These are phyloP conservation scores for Neonectria sp. DNA, from an alignment of 2,329 filamentous ascomycete genomes.

Conservation along the genomic window DNA sequence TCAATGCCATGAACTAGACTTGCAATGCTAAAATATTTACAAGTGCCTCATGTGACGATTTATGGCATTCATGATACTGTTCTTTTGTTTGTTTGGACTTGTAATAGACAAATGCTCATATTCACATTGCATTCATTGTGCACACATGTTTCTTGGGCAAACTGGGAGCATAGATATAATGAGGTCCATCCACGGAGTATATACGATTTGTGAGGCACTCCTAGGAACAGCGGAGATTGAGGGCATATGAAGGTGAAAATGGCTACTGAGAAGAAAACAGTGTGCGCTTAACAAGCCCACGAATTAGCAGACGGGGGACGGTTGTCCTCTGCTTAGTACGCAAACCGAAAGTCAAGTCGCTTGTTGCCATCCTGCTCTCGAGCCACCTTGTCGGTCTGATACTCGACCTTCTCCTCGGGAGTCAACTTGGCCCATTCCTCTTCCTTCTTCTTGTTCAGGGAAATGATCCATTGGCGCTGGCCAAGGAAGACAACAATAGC, in stretches of 20 bases:
- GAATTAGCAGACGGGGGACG: not conserved
- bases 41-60: too few species aligned
- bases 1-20: too few species aligned
- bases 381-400: constrained; percentile 61
- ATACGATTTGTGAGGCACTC: not conserved
- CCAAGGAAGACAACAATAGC: constrained; percentile 65
- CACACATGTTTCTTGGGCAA: not conserved
- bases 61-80: too few species aligned
- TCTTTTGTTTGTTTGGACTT: too few species aligned
- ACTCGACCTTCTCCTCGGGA: constrained; percentile 59
- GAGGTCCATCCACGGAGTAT: not conserved
- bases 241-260: not conserved
- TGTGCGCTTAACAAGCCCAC: not conserved
- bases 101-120: too few species aligned
- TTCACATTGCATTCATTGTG: not conserved
- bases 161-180: not conserved
- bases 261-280: not conserved
- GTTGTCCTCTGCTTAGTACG: constrained; percentile 51
- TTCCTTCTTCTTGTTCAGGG: constrained; percentile 65
- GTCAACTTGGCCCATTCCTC: constrained; percentile 62
- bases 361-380: constrained; percentile 65
- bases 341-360: constrained; percentile 67
- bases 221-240: not conserved
- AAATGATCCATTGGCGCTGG: constrained; percentile 61
- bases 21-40: too few species aligned